A percentile compares a stretch with the other conserved stretches of the same genome.
These are phyloP conservation scores for Heliosperma pusillum DNA, from an alignment of 148 eudicot species.

Conservation along the genomic window DNA sequence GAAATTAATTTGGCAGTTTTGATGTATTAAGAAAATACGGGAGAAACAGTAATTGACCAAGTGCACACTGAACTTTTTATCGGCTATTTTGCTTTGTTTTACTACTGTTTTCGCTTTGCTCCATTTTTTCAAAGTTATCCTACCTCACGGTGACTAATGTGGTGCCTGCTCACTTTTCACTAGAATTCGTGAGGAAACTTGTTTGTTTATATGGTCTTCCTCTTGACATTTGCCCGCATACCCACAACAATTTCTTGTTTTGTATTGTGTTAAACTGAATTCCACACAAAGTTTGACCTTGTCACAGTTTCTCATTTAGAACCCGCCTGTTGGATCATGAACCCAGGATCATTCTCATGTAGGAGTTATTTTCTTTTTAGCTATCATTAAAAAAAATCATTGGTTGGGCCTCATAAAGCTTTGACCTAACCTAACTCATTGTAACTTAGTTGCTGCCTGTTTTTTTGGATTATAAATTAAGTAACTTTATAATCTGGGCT, in stretches of 20 bases:
- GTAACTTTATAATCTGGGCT: not conserved
- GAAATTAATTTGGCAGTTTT: not conserved
- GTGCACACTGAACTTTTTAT: no score
- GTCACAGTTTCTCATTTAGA: not conserved
- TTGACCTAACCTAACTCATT: not conserved
- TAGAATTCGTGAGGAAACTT: not conserved
- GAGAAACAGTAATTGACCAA: no score
- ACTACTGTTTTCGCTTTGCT: no score
- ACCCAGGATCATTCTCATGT: not conserved
- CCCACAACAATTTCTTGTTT: not conserved
- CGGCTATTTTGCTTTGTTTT: no score
- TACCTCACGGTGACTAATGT: not conserved
- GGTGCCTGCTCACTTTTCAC: not conserved
- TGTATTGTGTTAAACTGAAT: not conserved
- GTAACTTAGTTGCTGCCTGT: not conserved
- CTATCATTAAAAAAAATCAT: not conserved
- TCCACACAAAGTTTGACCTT: not conserved
- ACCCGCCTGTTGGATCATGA: not conserved
- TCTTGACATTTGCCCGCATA: not conserved
- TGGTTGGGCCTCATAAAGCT: not conserved
- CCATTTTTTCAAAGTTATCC: no score
- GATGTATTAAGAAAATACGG: not conserved
- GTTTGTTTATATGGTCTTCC: not conserved
- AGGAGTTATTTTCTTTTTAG: not conserved
- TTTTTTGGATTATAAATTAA: not conserved